Conservation (phyloP, 768 basidiomycete species). For the Boletus edulis region DNA sequence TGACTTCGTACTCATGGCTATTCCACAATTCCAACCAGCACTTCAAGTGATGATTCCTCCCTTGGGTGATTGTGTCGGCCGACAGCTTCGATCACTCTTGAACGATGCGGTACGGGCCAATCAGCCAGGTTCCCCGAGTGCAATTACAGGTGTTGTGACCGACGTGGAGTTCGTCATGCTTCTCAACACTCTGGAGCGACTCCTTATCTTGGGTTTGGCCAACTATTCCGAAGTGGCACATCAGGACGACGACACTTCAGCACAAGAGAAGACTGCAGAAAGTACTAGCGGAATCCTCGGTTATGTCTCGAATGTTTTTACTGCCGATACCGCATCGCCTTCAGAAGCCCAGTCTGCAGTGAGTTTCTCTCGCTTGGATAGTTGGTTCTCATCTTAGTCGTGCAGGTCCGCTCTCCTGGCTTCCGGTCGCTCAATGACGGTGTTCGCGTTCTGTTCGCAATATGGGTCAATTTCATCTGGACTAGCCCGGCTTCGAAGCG, state of each 20-base stretch:
- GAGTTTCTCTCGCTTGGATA: constrained; percentile 23
- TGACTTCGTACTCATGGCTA: constrained; percentile 90
- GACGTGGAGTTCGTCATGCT: constrained; percentile 86
- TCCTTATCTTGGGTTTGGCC: constrained; percentile 71
- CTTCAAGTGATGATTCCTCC: constrained; percentile 67
- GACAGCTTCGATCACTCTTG: constrained; percentile 59
- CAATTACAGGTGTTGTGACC: constrained; percentile 51
- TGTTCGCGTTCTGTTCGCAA: constrained; percentile 69
- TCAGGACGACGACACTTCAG: constrained; percentile 54
- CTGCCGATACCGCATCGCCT: constrained; percentile 55
- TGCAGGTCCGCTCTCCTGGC: constrained; percentile 64
- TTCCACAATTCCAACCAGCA: constrained; percentile 79
- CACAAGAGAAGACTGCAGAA: constrained; percentile 54
- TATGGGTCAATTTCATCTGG: constrained; percentile 68
- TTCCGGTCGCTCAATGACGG: constrained; percentile 79
- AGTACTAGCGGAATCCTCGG: constrained; percentile 76
- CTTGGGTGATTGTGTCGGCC: constrained; percentile 76
- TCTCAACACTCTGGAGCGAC: constrained; percentile 78
- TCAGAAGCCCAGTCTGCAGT: constrained; percentile 60
- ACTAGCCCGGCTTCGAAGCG: constrained; percentile 42
- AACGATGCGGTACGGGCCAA: constrained; percentile 51
- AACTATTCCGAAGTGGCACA: constrained; percentile 48
- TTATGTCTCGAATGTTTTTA: constrained; percentile 90
- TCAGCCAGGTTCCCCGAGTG: constrained; percentile 36
- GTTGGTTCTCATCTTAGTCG: constrained; percentile 1